Evolutionary conservation across 768 basidiomycete species (phyloP), one percentile per base, ranked within the genome.

Genomic region (Mycena rebaudengoi): DNA sequence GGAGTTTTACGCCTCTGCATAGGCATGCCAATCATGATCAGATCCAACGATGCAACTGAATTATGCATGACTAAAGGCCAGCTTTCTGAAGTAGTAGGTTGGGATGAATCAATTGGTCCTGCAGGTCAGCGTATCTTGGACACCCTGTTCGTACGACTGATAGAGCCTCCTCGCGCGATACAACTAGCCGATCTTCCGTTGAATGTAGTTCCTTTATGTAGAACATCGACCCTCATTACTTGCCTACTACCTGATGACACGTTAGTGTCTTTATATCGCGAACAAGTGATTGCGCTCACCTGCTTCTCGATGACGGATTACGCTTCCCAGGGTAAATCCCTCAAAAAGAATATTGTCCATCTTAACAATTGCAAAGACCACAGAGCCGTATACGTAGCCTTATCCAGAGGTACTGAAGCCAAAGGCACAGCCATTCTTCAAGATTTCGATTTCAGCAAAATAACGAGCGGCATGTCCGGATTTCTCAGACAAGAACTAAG

Each of bases 301-400:
- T 76, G 75, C 51, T 78, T 76, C 65, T 64, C 75, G 14, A 78
- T 78, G 74, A 78, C 77, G 6, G 77, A 76, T 52, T 78, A 73
- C 65, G 68, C 71, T 8, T 75, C 75, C 1, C 78, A 79, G 61
- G 77, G 78, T 7, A 76, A 74, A 46, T 76, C 76, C n/a, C 58
- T 71, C 39, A 21, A 28, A 20, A 21, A 57, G 3, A 76, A 76
- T 70, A 70, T n/a, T n/a, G n/a, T n/a, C n/a, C n/a, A 78, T 57
- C 46, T 76, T n/a, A n/a, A n/a, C n/a, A n/a, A n/a, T n/a, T n/a
- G n/a, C n/a, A n/a, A n/a, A n/a, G n/a, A n/a, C n/a, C 75, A 76
- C 56, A 71, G 73, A 29, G 56, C 71, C 16, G 73, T 71, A 43
- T 78, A 78, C 51, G 78, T 76, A 7, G 67, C 70, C 7, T 44